Conservation (phyloP, 2,329 filamentous ascomycete species). For the Colletotrichum limetticola region DNA sequence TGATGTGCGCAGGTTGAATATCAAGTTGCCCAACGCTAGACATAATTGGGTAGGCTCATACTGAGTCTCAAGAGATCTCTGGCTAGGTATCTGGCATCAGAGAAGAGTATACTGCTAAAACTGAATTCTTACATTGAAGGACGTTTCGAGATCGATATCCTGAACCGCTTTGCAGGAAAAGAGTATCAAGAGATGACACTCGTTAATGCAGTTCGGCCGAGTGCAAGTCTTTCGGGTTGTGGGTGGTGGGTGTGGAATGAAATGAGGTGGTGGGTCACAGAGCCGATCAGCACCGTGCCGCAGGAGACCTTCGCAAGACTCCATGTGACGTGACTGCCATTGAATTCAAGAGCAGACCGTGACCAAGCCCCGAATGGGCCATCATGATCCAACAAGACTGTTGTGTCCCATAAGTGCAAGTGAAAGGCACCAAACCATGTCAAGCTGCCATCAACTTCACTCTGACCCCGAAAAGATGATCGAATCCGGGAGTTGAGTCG, state of each 20-base stretch:
- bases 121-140: not conserved
- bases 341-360: not conserved
- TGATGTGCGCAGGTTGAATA: not conserved
- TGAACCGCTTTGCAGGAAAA: not conserved
- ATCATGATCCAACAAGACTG: not conserved
- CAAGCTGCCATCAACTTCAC: not conserved
- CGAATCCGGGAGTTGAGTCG: not conserved
- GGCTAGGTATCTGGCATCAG: not conserved
- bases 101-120: not conserved
- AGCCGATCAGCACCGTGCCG: not conserved
- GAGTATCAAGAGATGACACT: not conserved
- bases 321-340: not conserved
- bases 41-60: not conserved
- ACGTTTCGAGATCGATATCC: not conserved
- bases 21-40: not conserved
- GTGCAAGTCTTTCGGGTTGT: not conserved
- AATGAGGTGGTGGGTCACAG: constrained; percentile 20
- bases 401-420: not conserved
- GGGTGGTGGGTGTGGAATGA: not conserved
- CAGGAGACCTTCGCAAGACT: not conserved
- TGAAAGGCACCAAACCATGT: not conserved
- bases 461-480: not conserved
- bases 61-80: not conserved
- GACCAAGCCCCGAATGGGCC: not conserved
- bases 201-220: not conserved